Base-by-base conservation (phyloP, 495 filamentous ascomycete species). In the Hypoxylon intermedium region DNA sequence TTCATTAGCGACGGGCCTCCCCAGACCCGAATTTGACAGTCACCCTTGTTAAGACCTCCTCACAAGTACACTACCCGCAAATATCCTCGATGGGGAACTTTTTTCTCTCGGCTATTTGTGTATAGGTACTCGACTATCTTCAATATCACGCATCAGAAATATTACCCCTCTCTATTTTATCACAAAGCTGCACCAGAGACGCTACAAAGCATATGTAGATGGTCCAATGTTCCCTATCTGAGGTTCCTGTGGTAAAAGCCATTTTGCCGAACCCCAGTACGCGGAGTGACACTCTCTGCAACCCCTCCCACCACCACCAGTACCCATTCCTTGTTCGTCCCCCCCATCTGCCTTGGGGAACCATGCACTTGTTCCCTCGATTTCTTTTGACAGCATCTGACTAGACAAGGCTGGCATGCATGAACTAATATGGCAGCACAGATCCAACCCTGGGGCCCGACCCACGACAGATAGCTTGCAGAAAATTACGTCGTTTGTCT, bases 381-480 rank as follows among this genome's bases (percentile, higher is more conserved):
- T 18, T 50, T 60, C 46, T 53, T 51, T 58, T 65, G 62, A 60
- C 62, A 54, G 52, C 52, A 60, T 60, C 62, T 65, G 34, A 60
- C 62, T 60, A 65, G 62, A 55, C 62, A 60, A 65, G 62, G 62
- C 62, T 65, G 56, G 56, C 56, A 56, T 65, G 62, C 62, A 65
- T 65, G 56, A 57, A 65, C 62, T 65, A 65, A 65, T 56, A 65
- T 56, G 62, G 52, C 51, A 57, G 56, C 62, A 65, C 62, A 65
- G 62, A 65, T 60, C 61, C 36, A 60, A 55, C 9, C 56, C 62
- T 26, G 47, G 56, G 52, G 62, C 36, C 56, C 51, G 42, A 56
- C 45, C 43, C 56, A 60, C 62, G 34, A 57, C 62, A 65, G 51
- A 60, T 65, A 65, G 43, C 62, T 65, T 65, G 62, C 62, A 65